phyloP scores from a whole-genome alignment of 768 basidiomycete genomes.

The Suillus spraguei region DNA sequence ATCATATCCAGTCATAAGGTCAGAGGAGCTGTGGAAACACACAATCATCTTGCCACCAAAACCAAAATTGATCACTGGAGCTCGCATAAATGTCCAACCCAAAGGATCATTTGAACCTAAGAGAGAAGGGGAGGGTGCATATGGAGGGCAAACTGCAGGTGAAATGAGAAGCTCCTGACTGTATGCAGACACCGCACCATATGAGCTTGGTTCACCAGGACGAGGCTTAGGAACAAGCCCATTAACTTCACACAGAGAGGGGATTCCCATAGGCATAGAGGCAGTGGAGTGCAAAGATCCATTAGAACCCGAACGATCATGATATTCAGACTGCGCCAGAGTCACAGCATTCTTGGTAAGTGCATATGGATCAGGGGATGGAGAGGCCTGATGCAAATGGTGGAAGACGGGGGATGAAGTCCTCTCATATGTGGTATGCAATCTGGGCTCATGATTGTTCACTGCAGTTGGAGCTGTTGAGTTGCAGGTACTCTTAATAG shows the following conservation, averaged over 20 bases:
- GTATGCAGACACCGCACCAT: constrained; percentile 20
- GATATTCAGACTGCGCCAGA: constrained; percentile 25
- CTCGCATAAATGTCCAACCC: constrained; percentile 67
- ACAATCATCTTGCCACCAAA: constrained; percentile 92
- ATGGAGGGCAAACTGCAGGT: constrained; percentile 50
- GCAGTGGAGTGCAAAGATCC: constrained; percentile 41
- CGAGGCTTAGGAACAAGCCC: constrained; percentile 27
- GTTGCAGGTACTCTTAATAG: constrained; percentile 13
- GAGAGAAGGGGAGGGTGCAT: constrained; percentile 85
- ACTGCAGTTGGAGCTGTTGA: constrained; percentile 2
- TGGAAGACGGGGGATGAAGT: constrained; percentile 33
- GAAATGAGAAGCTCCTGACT: constrained; percentile 32
- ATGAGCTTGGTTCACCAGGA: constrained; percentile 21
- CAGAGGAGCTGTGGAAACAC: constrained; percentile 78
- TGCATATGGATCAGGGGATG: constrained; percentile 39
- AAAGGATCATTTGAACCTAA: constrained; percentile 83
- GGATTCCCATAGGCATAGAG: constrained; percentile 22
- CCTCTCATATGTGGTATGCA: constrained; percentile 26
- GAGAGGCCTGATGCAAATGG: constrained; percentile 21
- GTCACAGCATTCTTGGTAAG: constrained; percentile 29
- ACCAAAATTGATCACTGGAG: constrained; percentile 87
- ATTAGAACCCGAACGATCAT: constrained; percentile 47
- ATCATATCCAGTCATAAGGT: constrained; percentile 74
- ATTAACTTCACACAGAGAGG: constrained; percentile 28
- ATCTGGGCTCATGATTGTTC: constrained; percentile 24